Evolutionary conservation across 352 stramenopile species (phyloP), one percentile per base, ranked within the genome.

Genomic region (Phytopythium oedochilum): DNA sequence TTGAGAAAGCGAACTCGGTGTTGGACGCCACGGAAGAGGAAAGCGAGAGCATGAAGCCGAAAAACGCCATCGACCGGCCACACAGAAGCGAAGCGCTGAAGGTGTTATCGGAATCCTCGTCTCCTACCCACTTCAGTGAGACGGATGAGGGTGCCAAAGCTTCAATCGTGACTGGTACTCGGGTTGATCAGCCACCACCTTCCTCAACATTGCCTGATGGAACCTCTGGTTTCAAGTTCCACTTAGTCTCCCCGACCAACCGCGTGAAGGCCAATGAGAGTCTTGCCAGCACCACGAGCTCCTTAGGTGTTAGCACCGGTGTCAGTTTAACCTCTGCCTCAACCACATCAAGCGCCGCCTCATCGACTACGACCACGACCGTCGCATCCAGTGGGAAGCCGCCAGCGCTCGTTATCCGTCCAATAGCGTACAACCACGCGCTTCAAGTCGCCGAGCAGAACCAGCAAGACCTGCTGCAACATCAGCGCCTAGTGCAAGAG

Each of bases 391-490:
- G 47, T 7, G 47, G 12, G 26, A 77, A 77, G 38, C 62, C 64
- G 12, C 60, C 75, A 17, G 83, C 75, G 3, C 70, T 90, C 5
- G 75, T 87, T 50, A 88, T 88, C 44, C 73, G 78, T 17, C 77
- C 80, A 22, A 86, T 90, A 55, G 77, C 75, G 20, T 90, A 90
- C 46, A 67, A 72, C n/a, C 77, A 90, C 14, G 80, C 77, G 3
- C 64, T 90, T 14, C 75, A 87, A 55, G 51, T 78, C 31, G 80
- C 77, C 2, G 80, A 88, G 53, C 80, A 87, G 54, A 73, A 84
- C 32, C 75, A 88, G 40, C 73, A 85, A 22, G 69, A 86, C 40
- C 29, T 85, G 38, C 59, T 69, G 6, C 66, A 78, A 25, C 68
- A 78, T n/a, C 75, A 90, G 54, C 78, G 75, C 11, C 57, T 86